Evolutionary conservation across 768 basidiomycete genomes (phyloP), one percentile per base, ranked within the genome.

Genomic region (Mycena vulgaris): DNA sequence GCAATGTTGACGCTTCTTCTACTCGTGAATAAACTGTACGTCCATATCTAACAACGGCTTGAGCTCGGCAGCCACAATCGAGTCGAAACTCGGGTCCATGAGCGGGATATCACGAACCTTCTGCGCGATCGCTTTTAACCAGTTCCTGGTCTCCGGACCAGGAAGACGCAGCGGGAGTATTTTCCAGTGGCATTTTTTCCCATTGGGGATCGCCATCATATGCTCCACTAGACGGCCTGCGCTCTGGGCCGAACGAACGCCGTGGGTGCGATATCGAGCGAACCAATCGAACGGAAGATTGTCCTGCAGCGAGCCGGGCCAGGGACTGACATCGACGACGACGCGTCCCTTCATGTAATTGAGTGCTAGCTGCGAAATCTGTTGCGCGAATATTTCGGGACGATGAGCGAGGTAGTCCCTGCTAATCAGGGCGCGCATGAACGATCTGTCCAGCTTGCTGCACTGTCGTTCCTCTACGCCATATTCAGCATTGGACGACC

Each of bases 371-470:
- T 35, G 25, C 6, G 1, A n/a, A 2, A 40, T 35, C 49, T 63
- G 49, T 1, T 25, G 2, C 3, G 61, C 33, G 11, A 39, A 40
- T 6, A 63, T 27, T 37, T 40, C 0, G 4, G 23, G 17, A 7
- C 48, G 61, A 19, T 51, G 23, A 10, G 7, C 8, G 5, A 52
- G 17, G 31, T 63, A 63, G 37, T 63, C 61, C 4, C 37, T n/a
- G 21, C 16, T 35, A 3, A 63, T 37, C 17, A 63, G 61, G 25
- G 48, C 48, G 27, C 61, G 48, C 49, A 63, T 33, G 61, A 52
- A 63, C 3, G 35, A 7, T 28, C 49, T 25, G 14, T 63, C 61
- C 19, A 28, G 33, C 23, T n/a, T 7, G 27, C 11, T 63, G 61
- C 33, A 63, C 14, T 63, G 61, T 25, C 28, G 23, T 14, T 63